These are phyloP conservation scores for Dictyostelium capitatum DNA, from an alignment of 78 protist species.

Conservation along the genomic window DNA sequence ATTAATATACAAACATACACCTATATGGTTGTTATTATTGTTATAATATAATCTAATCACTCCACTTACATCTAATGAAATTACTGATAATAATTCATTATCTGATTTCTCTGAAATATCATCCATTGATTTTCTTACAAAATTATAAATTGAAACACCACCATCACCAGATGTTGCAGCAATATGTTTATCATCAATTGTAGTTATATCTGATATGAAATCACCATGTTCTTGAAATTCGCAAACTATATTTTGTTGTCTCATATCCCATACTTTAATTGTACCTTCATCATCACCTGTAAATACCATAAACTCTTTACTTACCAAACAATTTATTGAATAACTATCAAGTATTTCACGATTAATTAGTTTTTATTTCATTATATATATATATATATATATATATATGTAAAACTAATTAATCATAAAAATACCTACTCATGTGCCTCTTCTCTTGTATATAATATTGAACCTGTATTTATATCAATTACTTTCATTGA, in stretches of 20 bases:
- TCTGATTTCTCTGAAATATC: conserved; percentile 76
- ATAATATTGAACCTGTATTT: conserved; percentile 65
- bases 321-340: conserved; percentile 62
- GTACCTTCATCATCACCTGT: conserved; percentile 85
- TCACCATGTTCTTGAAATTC: conserved; percentile 82
- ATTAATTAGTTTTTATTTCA: no score
- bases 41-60: no score
- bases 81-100: conserved; percentile 71
- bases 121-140: conserved; percentile 66
- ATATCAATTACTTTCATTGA: conserved; percentile 76
- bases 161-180: conserved; percentile 80
- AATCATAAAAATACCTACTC: conserved; percentile 31
- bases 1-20: no score
- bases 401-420: not conserved
- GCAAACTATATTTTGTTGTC: conserved; percentile 79
- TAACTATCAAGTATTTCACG: no score
- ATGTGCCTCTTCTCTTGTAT: conserved; percentile 80
- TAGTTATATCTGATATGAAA: conserved; percentile 66
- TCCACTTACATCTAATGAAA: conserved; percentile 33
- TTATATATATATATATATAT: not conserved
- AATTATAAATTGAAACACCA: conserved; percentile 66
- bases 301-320: conserved; percentile 80
- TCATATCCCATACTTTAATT: conserved; percentile 81
- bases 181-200: conserved; percentile 55
- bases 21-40: not conserved